Evolutionary conservation across 768 basidiomycete species (phyloP).

Genomic region (Gloeophyllum trabeum): DNA sequence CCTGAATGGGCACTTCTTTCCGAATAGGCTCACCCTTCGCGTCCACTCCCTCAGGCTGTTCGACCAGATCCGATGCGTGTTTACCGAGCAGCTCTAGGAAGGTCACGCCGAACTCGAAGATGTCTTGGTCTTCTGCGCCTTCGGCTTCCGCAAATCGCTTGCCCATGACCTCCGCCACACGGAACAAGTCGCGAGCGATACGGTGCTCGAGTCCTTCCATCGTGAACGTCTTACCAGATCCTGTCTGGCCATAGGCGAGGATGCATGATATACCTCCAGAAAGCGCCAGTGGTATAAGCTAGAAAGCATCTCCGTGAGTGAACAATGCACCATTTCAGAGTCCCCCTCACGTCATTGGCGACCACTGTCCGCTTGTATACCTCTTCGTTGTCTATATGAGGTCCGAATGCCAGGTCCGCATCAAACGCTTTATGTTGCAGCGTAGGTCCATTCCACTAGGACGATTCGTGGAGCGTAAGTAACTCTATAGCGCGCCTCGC

Average conservation of each 20-base stretch:
- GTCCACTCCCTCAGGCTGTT: slow-evolving; percentile 12
- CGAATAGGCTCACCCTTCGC: slow-evolving; percentile 15
- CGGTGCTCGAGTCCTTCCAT: slow-evolving; percentile 23
- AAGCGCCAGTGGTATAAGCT: slow-evolving; percentile 19
- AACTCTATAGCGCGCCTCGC: not conserved
- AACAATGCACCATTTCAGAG: not conserved
- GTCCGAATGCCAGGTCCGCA: slow-evolving; percentile 22
- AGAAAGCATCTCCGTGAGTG: not conserved
- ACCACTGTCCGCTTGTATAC: slow-evolving; percentile 22
- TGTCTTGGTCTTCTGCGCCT: slow-evolving; percentile 6
- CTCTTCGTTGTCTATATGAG: slow-evolving; percentile 20
- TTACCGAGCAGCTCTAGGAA: slow-evolving; percentile 24
- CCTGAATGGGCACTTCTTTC: slow-evolving; percentile 17
- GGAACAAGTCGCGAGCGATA: slow-evolving; percentile 22
- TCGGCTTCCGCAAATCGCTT: slow-evolving; percentile 11
- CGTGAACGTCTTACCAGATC: slow-evolving; percentile 21
- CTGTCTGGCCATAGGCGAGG: slow-evolving; percentile 22
- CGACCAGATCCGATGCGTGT: slow-evolving; percentile 18
- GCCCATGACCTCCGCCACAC: slow-evolving; percentile 11
- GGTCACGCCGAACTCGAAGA: slow-evolving; percentile 21
- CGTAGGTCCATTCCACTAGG: slow-evolving; percentile 23
- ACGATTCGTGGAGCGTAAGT: not conserved
- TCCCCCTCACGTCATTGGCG: slow-evolving; percentile 16
- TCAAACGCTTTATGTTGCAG: slow-evolving; percentile 21
- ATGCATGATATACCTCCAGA: slow-evolving; percentile 20